phyloP scores from a whole-genome alignment of 2,329 filamentous ascomycete genomes.

The Hyphodiscus sp. region DNA sequence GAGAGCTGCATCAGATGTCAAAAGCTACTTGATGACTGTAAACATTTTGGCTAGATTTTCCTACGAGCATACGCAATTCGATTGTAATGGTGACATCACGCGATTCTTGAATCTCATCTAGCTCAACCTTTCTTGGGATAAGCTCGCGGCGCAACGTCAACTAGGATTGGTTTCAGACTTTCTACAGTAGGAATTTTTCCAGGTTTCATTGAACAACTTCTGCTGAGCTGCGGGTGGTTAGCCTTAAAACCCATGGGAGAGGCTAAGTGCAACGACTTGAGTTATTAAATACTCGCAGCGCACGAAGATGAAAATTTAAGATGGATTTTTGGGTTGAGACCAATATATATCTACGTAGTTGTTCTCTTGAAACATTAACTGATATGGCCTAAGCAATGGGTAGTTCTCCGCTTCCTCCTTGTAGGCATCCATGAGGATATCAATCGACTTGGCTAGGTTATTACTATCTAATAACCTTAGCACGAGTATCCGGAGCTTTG shows the following conservation, averaged over 20 bases:
- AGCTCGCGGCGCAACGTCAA: constrained; percentile 28
- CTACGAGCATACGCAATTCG: constrained; percentile 13
- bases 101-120: constrained; percentile 25
- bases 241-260: neutral
- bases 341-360: constrained; percentile 28
- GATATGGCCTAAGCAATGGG: constrained; percentile 31
- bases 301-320: constrained; percentile 32
- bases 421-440: constrained; percentile 34
- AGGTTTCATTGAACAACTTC: constrained; percentile 29
- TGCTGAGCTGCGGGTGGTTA: constrained; percentile 23
- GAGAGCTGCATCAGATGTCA: constrained; percentile 10
- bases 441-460: constrained; percentile 31
- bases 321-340: constrained; percentile 33
- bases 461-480: constrained; percentile 23
- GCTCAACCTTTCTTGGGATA: constrained; percentile 28
- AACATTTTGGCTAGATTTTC: constrained; percentile 14
- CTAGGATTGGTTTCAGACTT: constrained; percentile 25
- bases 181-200: constrained; percentile 29
- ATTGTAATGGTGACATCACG: constrained; percentile 16
- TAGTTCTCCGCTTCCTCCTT: constrained; percentile 33
- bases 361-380: constrained; percentile 26
- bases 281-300: constrained; percentile 27
- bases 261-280: constrained; percentile 10
- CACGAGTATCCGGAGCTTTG: too few relatives aligned
- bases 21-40: constrained; percentile 19